A percentile compares a stretch with the other conserved stretches of the same genome.
phyloP scores from a whole-genome alignment of 2,329 filamentous ascomycete genomes.

The Bipolaris oryzae region DNA sequence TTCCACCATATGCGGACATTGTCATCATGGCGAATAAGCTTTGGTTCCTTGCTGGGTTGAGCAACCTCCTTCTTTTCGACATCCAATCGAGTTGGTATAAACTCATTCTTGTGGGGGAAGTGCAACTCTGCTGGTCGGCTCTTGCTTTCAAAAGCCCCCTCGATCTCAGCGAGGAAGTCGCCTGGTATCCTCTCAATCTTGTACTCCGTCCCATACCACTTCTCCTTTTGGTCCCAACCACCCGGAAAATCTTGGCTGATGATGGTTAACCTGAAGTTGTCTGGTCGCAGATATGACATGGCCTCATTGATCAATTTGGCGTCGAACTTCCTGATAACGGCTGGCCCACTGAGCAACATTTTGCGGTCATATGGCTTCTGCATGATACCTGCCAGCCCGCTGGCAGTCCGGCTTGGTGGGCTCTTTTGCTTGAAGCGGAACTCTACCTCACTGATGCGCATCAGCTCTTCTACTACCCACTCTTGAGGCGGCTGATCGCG shows the following conservation, averaged over 20 bases:
- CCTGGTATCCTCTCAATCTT: constrained; percentile 77
- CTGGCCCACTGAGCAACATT: constrained; percentile 82
- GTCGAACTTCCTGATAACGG: constrained; percentile 79
- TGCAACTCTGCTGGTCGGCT: constrained; percentile 74
- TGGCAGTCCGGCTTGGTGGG: constrained; percentile 86
- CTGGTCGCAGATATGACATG: constrained; percentile 75
- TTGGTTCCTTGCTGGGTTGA: constrained; percentile 74
- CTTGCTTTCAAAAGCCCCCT: constrained; percentile 64
- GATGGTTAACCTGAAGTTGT: constrained; percentile 86
- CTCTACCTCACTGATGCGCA: constrained; percentile 86
- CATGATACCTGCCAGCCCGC: constrained; percentile 84
- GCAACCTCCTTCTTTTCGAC: constrained; percentile 93
- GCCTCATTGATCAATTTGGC: constrained; percentile 75
- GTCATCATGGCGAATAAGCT: constrained; percentile 83
- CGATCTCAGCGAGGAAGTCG: constrained; percentile 75
- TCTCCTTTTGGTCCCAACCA: constrained; percentile 84
- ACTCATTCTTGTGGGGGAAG: constrained; percentile 91
- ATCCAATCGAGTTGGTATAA: constrained; percentile 89
- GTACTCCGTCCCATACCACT: constrained; percentile 98
- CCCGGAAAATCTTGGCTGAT: constrained; percentile 85
- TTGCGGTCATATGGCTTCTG: constrained; percentile 87
- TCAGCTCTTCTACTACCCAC: constrained; percentile 95
- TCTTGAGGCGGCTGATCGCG: constrained; percentile 79
- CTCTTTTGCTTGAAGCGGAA: constrained; percentile 96
- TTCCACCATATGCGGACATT: constrained; percentile 91